phyloP scores from a whole-genome alignment of 805 yeast genomes.

The Nakazawaea wickerhamii region DNA sequence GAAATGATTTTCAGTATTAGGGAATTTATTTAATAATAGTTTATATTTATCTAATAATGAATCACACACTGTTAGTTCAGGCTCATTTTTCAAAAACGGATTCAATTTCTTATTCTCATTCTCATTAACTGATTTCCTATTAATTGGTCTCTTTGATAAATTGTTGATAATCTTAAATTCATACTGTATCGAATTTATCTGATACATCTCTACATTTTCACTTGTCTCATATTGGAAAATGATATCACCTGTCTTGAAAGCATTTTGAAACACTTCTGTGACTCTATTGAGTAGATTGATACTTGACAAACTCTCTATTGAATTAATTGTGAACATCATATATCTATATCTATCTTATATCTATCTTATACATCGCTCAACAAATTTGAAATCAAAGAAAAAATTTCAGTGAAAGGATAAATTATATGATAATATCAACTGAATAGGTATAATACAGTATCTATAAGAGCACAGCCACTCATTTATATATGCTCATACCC shows the following conservation, averaged over 20 bases:
- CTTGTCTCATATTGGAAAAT: constrained; percentile 1
- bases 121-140: constrained; percentile 18
- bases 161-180: constrained; percentile 29
- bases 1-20: constrained; percentile 74
- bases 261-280: constrained; percentile 1
- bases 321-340: constrained; percentile 2
- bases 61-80: constrained; percentile 57
- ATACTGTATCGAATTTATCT: constrained; percentile 12
- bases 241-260: constrained; percentile 5
- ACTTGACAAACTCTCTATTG: not conserved
- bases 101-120: constrained; percentile 33
- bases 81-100: constrained; percentile 82
- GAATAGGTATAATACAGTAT: no score
- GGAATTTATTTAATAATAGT: constrained; percentile 80
- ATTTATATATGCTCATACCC: no score
- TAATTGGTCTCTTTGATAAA: constrained; percentile 28
- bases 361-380: not conserved
- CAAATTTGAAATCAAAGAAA: no score
- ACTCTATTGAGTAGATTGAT: not conserved
- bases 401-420: no score
- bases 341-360: not conserved
- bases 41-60: constrained; percentile 48
- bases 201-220: not conserved
- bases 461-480: no score
- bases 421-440: no score